These are phyloP conservation scores for Athelia sp. DNA, from an alignment of 1,284 basidiomycete genomes.

Conservation along the genomic window DNA sequence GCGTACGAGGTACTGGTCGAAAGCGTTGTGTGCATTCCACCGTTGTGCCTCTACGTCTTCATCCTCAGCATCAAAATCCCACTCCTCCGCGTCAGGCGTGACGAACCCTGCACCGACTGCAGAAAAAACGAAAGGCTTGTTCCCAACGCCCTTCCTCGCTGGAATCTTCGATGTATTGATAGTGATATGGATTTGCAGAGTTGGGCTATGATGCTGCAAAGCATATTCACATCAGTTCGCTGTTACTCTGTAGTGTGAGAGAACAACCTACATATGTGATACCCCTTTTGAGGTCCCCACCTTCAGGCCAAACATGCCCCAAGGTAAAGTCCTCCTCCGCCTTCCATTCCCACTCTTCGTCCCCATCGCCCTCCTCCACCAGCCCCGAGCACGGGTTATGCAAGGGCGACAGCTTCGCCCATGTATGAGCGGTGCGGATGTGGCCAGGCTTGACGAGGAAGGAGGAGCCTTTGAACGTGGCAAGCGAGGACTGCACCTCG, in stretches of 20 bases:
- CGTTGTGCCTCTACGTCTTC: conserved; percentile 15
- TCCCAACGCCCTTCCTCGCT: conserved; percentile 48
- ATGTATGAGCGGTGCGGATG: conserved; percentile 45
- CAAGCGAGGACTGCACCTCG: conserved; percentile 45
- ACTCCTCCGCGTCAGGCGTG: conserved; percentile 7
- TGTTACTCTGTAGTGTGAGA: not conserved
- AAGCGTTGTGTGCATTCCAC: conserved; percentile 21
- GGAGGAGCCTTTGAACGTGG: conserved; percentile 26
- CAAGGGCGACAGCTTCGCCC: conserved; percentile 49
- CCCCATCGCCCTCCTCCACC: conserved; percentile 20
- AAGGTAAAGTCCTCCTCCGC: conserved; percentile 61
- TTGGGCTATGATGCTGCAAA: conserved; percentile 46
- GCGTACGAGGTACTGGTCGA: conserved; percentile 20
- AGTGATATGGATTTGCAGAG: conserved; percentile 56
- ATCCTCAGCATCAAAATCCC: not conserved
- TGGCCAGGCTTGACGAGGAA: conserved; percentile 35
- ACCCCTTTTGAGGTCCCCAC: conserved; percentile 39
- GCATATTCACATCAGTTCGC: too few species aligned
- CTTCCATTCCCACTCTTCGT: conserved; percentile 50
- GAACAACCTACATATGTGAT: conserved; percentile 55
- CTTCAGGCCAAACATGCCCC: conserved; percentile 49
- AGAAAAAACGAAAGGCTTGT: conserved; percentile 53
- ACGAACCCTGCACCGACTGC: conserved; percentile 38
- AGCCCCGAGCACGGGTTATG: conserved; percentile 47
- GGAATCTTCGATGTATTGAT: conserved; percentile 44